Evolutionary conservation across 805 yeast genomes (phyloP).

Genomic region (Yarrowia bubula): DNA sequence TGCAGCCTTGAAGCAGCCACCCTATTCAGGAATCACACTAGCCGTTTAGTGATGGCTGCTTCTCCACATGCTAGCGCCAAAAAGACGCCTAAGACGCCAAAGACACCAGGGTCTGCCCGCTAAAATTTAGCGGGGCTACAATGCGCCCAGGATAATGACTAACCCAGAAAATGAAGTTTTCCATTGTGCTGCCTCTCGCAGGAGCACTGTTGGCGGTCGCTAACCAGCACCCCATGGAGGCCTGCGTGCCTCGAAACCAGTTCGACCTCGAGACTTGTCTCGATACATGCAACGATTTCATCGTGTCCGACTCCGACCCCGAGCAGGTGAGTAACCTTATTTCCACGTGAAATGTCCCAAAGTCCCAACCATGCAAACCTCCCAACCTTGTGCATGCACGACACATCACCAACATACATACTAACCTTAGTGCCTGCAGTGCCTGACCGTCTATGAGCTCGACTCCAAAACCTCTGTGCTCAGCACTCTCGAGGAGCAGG

Average conservation of each 20-base stretch:
- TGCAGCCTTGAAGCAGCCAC: too few species aligned
- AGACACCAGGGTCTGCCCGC: too few species aligned
- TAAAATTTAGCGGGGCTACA: too few species aligned
- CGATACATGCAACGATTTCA: slow-evolving; percentile 11
- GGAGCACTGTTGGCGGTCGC: slow-evolving; percentile 21
- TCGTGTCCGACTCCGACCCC: slow-evolving; percentile 10
- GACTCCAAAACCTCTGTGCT: background rate
- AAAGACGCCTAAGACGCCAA: too few species aligned
- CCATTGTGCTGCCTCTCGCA: slow-evolving; percentile 6
- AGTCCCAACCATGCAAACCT: background rate
- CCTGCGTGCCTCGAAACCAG: slow-evolving; percentile 5
- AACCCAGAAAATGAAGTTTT: slow-evolving; percentile 15
- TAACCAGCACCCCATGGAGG: slow-evolving; percentile 20
- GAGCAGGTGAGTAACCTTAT: slow-evolving; percentile 18
- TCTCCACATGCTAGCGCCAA: too few species aligned
- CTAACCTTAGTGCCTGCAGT: slow-evolving; percentile 25
- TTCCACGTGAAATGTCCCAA: background rate
- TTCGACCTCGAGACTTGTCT: background rate
- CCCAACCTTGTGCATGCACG: background rate
- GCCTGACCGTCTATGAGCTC: slow-evolving; percentile 12
- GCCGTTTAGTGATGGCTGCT: too few species aligned
- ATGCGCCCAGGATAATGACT: background rate
- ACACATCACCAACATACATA: background rate
- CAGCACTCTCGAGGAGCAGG: slow-evolving; percentile 12
- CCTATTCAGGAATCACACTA: too few species aligned